Base-by-base conservation (phyloP, 345 rosid species). In the Arabis alpina region DNA sequence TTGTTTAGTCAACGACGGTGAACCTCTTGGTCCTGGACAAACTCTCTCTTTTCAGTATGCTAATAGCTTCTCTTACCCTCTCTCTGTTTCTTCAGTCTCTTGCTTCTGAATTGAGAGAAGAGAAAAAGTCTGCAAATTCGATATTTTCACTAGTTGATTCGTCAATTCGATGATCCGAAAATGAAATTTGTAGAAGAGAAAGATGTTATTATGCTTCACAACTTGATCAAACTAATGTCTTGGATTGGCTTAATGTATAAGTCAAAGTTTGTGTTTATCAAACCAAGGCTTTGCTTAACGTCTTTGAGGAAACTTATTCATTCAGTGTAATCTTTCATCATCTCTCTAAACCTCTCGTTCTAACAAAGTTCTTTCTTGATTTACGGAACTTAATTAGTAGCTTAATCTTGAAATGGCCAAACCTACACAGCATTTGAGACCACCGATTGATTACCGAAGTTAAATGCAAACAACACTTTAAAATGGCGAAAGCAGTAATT, bases 11-110 rank as follows among this genome's bases (percentile, higher is more conserved):
- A 88, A 88, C 23, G 79, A 84, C 1, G 93, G 91, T 13, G 76
- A 83, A 54, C 63, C 92, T 59, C 85, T 88, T 44, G 81, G 71
- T 6, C 86, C 89, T 6, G 97, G 94, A 30, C 68, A 86, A 48
- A 70, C 76, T 41, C 79, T 90, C 77, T 82, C 86, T n/a, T 90
- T 88, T 75, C 65, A 82, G 51, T 88, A 88, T 57, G 77, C 97
- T 49, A 88, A 83, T 7, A 82, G 74, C 50, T 91, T 82, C 71
- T 79, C 73, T 68, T 88, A 91, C 68, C 85, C 85, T 25, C 73
- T 88, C 40, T 81, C 89, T 5, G 89, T 91, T 53, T 66, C 85
- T 8, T 79, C 90, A 25, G 89, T 77, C 28, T 60, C 64, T 65
- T 86, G 92, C 70, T 64, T 75, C 75, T 89, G 53, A 78, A 9